Evolutionary conservation across 2,329 filamentous ascomycete species (phyloP).

Genomic region (Rachicladosporium sp.): DNA sequence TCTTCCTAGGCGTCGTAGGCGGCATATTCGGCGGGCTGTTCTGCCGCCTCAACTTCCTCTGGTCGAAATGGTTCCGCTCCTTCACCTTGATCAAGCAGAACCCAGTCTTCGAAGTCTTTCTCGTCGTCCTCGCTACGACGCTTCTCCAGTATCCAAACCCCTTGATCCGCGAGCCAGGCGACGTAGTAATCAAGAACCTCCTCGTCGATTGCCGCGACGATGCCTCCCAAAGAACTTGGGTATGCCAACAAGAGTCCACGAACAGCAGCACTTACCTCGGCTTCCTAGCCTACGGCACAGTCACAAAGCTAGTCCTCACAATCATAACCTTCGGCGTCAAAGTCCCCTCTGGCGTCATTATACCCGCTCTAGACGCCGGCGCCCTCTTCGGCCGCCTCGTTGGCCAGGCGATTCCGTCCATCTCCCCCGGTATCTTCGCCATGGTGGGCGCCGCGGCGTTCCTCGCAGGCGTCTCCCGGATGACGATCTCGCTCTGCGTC

Average conservation of each 20-base stretch:
- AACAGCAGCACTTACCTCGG: conserved; percentile 34
- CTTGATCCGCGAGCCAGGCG: conserved; percentile 42
- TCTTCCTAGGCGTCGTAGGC: conserved; percentile 44
- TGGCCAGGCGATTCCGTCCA: conserved; percentile 31
- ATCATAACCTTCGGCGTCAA: conserved; percentile 49
- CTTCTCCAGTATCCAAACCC: conserved; percentile 46
- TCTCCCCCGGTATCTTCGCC: conserved; percentile 47
- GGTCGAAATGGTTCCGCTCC: conserved; percentile 43
- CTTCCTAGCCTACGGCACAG: conserved; percentile 41
- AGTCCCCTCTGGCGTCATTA: conserved; percentile 49
- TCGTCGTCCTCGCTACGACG: conserved; percentile 42
- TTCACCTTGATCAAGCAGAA: conserved; percentile 41
- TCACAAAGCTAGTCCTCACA: conserved; percentile 44
- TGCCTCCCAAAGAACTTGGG: conserved; percentile 28
- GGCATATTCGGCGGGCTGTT: conserved; percentile 48
- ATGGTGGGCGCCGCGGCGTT: conserved; percentile 50
- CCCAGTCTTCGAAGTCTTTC: conserved; percentile 43
- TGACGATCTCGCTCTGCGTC: conserved; percentile 47
- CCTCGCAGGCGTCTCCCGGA: conserved; percentile 45
- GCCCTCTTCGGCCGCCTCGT: conserved; percentile 46
- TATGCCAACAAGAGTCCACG: conserved; percentile 39
- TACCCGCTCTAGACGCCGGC: conserved; percentile 46
- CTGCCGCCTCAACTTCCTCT: conserved; percentile 45
- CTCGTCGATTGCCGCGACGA: conserved; percentile 41
- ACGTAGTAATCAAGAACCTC: conserved; percentile 44